Evolutionary conservation across 306 rosid genomes (phyloP).

Genomic region (Macrotyloma uniflorum): DNA sequence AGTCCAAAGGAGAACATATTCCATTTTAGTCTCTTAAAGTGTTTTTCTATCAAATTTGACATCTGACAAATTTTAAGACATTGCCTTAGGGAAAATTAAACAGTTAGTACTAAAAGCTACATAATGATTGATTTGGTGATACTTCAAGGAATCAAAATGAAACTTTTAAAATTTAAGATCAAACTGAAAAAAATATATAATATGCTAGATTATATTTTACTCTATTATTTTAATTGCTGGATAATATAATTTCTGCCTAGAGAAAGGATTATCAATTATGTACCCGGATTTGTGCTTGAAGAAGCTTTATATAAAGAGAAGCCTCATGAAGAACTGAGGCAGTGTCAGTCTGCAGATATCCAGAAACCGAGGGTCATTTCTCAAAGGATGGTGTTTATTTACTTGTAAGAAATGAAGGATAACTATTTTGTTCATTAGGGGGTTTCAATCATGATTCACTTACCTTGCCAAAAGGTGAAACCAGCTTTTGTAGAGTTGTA

Average conservation of each 20-base stretch:
- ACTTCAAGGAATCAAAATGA: too few relatives aligned
- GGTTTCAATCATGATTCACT: conserved; percentile 26
- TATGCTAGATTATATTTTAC: too few relatives aligned
- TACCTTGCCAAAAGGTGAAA: conserved; percentile 90
- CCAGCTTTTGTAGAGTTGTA: conserved; percentile 73
- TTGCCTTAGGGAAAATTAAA: too few relatives aligned
- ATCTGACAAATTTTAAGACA: too few relatives aligned
- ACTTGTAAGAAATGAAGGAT: not conserved
- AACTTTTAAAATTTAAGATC: too few relatives aligned
- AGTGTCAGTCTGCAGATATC: conserved; percentile 66
- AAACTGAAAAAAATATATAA: too few relatives aligned
- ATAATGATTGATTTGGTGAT: too few relatives aligned
- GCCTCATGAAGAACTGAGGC: conserved; percentile 91
- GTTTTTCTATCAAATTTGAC: too few relatives aligned
- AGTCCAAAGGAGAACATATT: too few relatives aligned
- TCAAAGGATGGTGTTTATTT: not conserved
- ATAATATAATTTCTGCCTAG: not conserved
- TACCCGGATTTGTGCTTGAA: conserved; percentile 73
- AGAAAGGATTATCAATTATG: not conserved
- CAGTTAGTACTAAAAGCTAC: too few relatives aligned
- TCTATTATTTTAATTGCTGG: not conserved
- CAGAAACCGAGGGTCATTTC: not conserved
- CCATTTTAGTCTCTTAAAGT: too few relatives aligned
- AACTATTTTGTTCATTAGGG: not conserved
- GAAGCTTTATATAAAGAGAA: conserved; percentile 59